Evolutionary conservation across 495 filamentous ascomycete genomes (phyloP), one percentile per base, ranked within the genome.

Genomic region (Ramalina intermedia): DNA sequence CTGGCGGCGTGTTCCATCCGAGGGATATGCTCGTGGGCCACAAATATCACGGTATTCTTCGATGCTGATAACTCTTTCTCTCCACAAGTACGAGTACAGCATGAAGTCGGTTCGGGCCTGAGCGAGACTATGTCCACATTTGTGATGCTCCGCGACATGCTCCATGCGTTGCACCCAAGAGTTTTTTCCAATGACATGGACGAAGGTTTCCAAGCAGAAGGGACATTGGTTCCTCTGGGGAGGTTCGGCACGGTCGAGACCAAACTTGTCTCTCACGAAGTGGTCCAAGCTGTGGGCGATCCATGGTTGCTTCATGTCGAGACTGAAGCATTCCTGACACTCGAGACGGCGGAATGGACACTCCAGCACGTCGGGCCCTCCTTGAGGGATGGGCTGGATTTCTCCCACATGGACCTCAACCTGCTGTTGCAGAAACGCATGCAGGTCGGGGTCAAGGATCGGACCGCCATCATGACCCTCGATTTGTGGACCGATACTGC

Each of bases 101-200:
- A 41, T 11, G 36, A 59, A 57, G 35, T 61, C 57, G 6, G 47
- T 44, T 39, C 48, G 54, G 11, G 51, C 55, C n/a, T n/a, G n/a
- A n/a, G n/a, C n/a, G n/a, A n/a, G n/a, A n/a, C n/a, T n/a, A n/a
- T n/a, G n/a, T n/a, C n/a, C n/a, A n/a, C n/a, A n/a, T n/a, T n/a
- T n/a, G n/a, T n/a, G n/a, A n/a, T n/a, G n/a, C n/a, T n/a, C n/a
- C n/a, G n/a, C 23, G 14, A 59, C 47, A 38, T 59, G 57, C 5
- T 18, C 9, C 57, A 59, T 57, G 6, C 51, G 41, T 0, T 55
- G 18, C 12, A 4, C 7, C 57, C 57, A 59, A 20, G 51, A 48
- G 0, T 8, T n/a, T 0, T 17, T 0, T 13, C 51, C 54, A 12
- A 11, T 43, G 9, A 11, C 12, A 17, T 42, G 37, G 8, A 23